Evolutionary conservation across 129 eudicot species (phyloP), one percentile per base, ranked within the genome.

Genomic region (Calendula officinalis): DNA sequence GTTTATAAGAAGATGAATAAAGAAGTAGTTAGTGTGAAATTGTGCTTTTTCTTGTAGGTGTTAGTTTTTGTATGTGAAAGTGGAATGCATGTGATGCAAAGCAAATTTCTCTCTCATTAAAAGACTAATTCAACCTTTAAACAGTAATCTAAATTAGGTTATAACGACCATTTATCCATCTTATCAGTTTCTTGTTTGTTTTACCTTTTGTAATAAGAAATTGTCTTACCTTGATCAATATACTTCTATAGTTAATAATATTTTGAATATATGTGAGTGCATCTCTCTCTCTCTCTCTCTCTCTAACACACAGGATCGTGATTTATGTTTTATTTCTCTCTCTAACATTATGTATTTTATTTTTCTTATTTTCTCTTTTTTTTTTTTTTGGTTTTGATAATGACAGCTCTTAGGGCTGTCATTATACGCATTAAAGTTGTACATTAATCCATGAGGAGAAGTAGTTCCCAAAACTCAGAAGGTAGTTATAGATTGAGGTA

Each of bases 81-180:
- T 84, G 91, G 91, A 76, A 69, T 75, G 88, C 88, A 84, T 79
- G 91, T 86, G 95, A 78, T 61, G 82, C 82, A 83, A 86, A 86
- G 86, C 73, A 77, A 68, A 64, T 71, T 64, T 22, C 30, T 78
- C 82, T 78, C 66, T 67, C 67, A 57, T 74, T 56, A 74, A 57
- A 74, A 66, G 73, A 66, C 75, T 77, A 70, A 69, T 67, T 47
- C 58, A 68, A 75, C 54, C 71, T 64, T 73, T 73, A 64, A 73
- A 64, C 49, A 64, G 36, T 53, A 53, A 6, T 15, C 6, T 60
- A 48, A 71, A 49, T 16, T 27, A 54, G 64, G 64, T 45, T 64
- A 56, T 33, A 36, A 58, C 27, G 67, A 59, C 10, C 35, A 17
- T 10, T 57, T 42, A 56, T 48, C 37, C 30, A 38, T 47, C 52